Evolutionary conservation across 805 yeast species (phyloP).

Genomic region (Ascoidea asiatica): DNA sequence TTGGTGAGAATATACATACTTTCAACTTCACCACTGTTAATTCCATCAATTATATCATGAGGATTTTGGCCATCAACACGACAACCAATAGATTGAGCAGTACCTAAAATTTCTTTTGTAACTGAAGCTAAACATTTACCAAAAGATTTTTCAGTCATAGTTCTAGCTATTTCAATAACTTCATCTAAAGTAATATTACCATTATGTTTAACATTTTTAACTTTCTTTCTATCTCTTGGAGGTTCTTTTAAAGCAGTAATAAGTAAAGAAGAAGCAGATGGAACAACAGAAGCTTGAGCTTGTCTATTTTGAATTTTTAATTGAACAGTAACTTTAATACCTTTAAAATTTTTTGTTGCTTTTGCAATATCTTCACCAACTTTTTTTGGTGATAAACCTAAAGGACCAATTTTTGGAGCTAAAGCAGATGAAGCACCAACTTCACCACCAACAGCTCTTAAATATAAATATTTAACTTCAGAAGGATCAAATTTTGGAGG

Average conservation of each 20-base stretch:
- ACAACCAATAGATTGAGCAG: conserved; percentile 99
- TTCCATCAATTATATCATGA: conserved; percentile 96
- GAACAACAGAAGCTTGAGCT: conserved; percentile 97
- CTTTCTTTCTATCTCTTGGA: conserved; percentile 99
- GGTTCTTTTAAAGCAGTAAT: conserved; percentile 99
- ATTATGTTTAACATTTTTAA: conserved; percentile 97
- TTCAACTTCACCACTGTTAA: conserved; percentile 97
- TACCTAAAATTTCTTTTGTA: conserved; percentile 97
- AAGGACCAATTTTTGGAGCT: conserved; percentile 99
- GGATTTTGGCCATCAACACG: conserved; percentile 99
- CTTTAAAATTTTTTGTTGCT: conserved; percentile 98
- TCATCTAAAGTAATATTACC: conserved; percentile 98
- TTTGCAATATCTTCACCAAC: conserved; percentile 99
- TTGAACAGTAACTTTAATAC: conserved; percentile 98
- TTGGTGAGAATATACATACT: background rate
- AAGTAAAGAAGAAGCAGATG: conserved; percentile 97
- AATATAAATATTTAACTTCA: conserved; percentile 97
- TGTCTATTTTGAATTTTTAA: conserved; percentile 99
- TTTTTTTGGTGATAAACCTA: conserved; percentile 99
- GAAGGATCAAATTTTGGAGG: conserved; percentile 98
- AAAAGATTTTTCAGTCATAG: conserved; percentile 94
- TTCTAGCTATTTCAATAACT: conserved; percentile 93
- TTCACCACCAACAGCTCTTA: conserved; percentile 99
- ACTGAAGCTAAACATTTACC: conserved; percentile 96
- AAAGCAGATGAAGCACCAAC: conserved; percentile 99